phyloP scores from a whole-genome alignment of 805 yeast genomes.

The Maudiozyma barnettii region DNA sequence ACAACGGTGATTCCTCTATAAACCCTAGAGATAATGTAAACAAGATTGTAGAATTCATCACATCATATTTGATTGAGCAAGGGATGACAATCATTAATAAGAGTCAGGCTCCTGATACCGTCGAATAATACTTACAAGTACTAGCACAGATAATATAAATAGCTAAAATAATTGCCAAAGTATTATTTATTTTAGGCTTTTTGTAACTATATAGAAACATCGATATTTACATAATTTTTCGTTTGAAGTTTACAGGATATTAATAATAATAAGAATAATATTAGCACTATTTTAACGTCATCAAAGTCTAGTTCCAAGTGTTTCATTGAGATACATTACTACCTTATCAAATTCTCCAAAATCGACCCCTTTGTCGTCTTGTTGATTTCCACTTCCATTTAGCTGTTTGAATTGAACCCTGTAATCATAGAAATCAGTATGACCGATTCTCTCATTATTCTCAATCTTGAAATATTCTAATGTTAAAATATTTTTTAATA shows the following conservation, averaged over 20 bases:
- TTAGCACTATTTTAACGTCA: not conserved
- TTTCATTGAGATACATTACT: constrained; percentile 20
- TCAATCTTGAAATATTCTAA: constrained; percentile 20
- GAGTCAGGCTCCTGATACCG: not conserved
- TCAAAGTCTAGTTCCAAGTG: constrained; percentile 18
- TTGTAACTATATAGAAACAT: too few relatives aligned
- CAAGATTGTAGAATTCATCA: constrained; percentile 1
- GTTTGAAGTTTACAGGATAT: too few relatives aligned
- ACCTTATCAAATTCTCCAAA: constrained; percentile 21
- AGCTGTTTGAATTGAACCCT: constrained; percentile 13
- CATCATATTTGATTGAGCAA: not conserved
- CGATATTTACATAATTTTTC: too few relatives aligned
- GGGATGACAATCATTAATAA: not conserved
- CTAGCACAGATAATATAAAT: not conserved
- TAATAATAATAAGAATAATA: not conserved
- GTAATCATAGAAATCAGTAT: constrained; percentile 5
- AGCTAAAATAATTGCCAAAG: not conserved
- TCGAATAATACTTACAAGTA: not conserved
- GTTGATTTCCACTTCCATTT: not conserved
- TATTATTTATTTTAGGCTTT: not conserved
- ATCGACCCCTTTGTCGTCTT: constrained; percentile 1
- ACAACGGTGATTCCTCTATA: not conserved
- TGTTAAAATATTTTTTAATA: constrained; percentile 23
- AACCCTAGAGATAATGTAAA: not conserved
- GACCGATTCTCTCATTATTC: not conserved